These are phyloP conservation scores for Euphrasia confusa DNA, from an alignment of 257 asterid genomes.

Conservation along the genomic window DNA sequence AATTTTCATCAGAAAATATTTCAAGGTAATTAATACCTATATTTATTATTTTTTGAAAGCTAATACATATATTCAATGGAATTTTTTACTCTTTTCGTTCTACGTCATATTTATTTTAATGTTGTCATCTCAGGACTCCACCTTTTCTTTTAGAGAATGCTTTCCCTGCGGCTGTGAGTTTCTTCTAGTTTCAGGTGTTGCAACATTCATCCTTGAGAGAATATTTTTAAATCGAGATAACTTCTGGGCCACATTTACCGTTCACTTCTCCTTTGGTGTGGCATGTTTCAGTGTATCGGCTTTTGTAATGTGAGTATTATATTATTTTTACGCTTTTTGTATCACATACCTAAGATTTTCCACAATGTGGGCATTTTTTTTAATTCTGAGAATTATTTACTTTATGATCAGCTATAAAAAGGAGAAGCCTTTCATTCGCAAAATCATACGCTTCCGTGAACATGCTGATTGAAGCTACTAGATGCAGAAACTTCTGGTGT, in stretches of 20 bases:
- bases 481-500: too few species aligned
- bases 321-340: background rate
- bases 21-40: constrained; percentile 55
- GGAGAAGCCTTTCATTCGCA: constrained; percentile 64
- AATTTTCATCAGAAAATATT: constrained; percentile 65
- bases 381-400: constrained; percentile 16
- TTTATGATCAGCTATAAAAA: constrained; percentile 49
- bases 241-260: constrained; percentile 67
- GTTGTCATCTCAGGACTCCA: constrained; percentile 48
- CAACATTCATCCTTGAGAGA: constrained; percentile 31
- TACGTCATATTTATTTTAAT: background rate
- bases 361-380: background rate
- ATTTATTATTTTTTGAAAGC: background rate
- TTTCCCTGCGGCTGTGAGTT: constrained; percentile 70
- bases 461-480: constrained; percentile 15
- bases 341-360: background rate
- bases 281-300: constrained; percentile 50
- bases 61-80: background rate
- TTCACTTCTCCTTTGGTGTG: constrained; percentile 69
- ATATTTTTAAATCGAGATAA: constrained; percentile 54
- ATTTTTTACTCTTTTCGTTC: background rate
- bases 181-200: constrained; percentile 55
- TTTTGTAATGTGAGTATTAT: constrained; percentile 52
- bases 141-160: constrained; percentile 72
- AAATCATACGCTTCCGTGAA: constrained; percentile 11